Conservation (phyloP, 2,329 filamentous ascomycete species). For the Aspergillus alliaceus region DNA sequence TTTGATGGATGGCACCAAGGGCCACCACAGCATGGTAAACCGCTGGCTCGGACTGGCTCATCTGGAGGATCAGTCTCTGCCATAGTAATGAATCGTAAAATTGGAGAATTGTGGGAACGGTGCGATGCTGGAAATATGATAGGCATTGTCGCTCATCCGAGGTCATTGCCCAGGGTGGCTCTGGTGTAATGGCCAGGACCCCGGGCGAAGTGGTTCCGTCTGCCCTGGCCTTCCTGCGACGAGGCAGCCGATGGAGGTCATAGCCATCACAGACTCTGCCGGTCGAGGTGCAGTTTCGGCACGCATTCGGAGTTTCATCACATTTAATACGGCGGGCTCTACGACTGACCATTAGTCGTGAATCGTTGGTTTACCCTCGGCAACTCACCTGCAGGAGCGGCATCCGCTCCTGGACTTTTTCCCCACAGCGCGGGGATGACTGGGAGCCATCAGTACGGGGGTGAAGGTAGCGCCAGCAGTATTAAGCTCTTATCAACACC, state of each 20-base stretch:
- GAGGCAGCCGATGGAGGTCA: background rate
- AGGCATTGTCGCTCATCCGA: too few relatives aligned
- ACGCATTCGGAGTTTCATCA: background rate
- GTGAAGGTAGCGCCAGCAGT: too few relatives aligned
- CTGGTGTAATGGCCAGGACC: background rate
- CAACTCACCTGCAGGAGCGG: slow-evolving; percentile 1
- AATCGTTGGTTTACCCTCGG: too few relatives aligned
- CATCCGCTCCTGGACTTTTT: background rate
- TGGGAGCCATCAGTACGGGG: background rate
- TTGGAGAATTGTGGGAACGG: too few relatives aligned
- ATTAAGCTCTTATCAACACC: too few relatives aligned
- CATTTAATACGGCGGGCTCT: background rate
- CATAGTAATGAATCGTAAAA: too few relatives aligned
- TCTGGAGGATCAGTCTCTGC: too few relatives aligned
- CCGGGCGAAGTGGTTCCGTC: background rate
- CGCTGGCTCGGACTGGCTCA: too few relatives aligned
- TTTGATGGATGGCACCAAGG: too few relatives aligned
- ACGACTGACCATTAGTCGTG: background rate
- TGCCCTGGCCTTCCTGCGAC: background rate
- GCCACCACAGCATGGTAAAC: too few relatives aligned
- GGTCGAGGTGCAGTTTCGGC: background rate
- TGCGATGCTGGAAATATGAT: too few relatives aligned
- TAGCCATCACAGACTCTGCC: background rate
- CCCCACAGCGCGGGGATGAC: background rate
- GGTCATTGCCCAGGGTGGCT: too few relatives aligned